phyloP scores from a whole-genome alignment of 2,329 filamentous ascomycete genomes.

The Xylariaceae sp. region DNA sequence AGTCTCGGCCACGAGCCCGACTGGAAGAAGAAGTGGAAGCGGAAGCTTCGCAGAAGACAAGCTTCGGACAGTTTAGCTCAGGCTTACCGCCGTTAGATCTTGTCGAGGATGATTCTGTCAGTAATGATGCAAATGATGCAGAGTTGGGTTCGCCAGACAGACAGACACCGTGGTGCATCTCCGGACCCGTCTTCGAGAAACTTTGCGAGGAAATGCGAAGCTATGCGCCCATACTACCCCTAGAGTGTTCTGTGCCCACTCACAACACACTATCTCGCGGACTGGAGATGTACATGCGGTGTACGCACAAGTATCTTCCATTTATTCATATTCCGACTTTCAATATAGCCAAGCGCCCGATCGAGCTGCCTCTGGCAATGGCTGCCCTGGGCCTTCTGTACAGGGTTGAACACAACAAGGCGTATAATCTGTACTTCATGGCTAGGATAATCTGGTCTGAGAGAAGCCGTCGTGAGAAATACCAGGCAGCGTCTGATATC shows the following conservation, averaged over 20 bases:
- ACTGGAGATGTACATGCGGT: slow-evolving; percentile 46
- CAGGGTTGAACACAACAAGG: slow-evolving; percentile 44
- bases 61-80: slow-evolving; percentile 12
- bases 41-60: not conserved
- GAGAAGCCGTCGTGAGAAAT: slow-evolving; percentile 44
- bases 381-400: slow-evolving; percentile 44
- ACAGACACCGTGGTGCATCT: slow-evolving; percentile 19
- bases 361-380: slow-evolving; percentile 45
- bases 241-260: slow-evolving; percentile 42
- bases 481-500: slow-evolving; percentile 31
- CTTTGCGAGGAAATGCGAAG: slow-evolving; percentile 9
- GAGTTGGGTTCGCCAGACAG: too few relatives aligned
- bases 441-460: slow-evolving; percentile 49
- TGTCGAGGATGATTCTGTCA: slow-evolving; percentile 1
- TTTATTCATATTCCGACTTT: slow-evolving; percentile 46
- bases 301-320: slow-evolving; percentile 45
- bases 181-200: slow-evolving; percentile 9
- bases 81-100: slow-evolving; percentile 10
- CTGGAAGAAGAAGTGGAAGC: too few relatives aligned
- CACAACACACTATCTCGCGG: slow-evolving; percentile 42
- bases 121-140: not conserved
- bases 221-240: slow-evolving; percentile 35
- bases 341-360: slow-evolving; percentile 37
- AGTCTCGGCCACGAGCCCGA: too few relatives aligned
- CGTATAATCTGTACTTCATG: slow-evolving; percentile 52